Conservation (phyloP, 2,329 filamentous ascomycete genomes). For the Paraconiothyrium brasiliense region DNA sequence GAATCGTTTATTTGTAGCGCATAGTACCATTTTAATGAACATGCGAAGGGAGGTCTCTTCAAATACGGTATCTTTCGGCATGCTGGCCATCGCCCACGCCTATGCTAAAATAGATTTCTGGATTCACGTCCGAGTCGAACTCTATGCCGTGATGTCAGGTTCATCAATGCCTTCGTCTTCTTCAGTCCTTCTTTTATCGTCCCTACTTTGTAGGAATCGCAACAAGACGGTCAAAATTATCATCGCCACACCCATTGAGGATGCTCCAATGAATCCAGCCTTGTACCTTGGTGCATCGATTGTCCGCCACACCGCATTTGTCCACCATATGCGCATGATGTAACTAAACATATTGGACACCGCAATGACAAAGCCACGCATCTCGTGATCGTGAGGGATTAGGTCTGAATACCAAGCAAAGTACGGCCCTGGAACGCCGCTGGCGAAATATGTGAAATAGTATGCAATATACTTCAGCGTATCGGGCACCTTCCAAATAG, state of each 20-base stretch:
- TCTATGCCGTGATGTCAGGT: not conserved
- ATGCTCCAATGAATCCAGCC: conserved; percentile 32
- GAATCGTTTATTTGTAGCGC: not conserved
- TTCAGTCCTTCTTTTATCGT: conserved; percentile 22
- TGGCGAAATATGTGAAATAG: conserved; percentile 34
- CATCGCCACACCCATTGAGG: conserved; percentile 32
- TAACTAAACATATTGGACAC: conserved; percentile 36
- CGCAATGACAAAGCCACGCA: conserved; percentile 37
- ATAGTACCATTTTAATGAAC: not conserved
- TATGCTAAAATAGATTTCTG: not conserved
- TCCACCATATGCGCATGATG: conserved; percentile 33
- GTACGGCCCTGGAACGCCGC: conserved; percentile 36
- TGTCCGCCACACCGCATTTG: conserved; percentile 34
- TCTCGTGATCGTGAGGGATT: conserved; percentile 39
- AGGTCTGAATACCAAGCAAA: conserved; percentile 38
- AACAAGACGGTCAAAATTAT: conserved; percentile 28
- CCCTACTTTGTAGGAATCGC: conserved; percentile 26
- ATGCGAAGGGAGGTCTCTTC: not conserved
- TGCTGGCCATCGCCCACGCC: not conserved
- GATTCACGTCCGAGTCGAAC: not conserved
- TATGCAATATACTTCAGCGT: conserved; percentile 51
- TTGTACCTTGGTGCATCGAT: conserved; percentile 32
- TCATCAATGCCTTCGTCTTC: not conserved
- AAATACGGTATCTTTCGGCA: not conserved
- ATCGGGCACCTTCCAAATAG: conserved; percentile 57